phyloP scores from a whole-genome alignment of 2,329 filamentous ascomycete genomes.

The Ramularia collo-cygni region DNA sequence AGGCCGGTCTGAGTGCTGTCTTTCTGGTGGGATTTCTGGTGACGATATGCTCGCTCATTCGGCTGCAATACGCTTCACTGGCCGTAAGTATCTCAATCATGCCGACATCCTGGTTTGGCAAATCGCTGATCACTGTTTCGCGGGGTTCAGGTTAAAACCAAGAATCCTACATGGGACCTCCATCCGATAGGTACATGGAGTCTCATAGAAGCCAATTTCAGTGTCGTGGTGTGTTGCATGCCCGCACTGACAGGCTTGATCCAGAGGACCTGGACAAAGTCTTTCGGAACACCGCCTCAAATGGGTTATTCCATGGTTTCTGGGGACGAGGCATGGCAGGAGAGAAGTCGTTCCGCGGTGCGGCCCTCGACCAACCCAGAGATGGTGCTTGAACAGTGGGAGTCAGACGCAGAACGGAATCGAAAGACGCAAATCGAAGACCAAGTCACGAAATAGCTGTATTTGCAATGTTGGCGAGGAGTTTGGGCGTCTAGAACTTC shows the following conservation, averaged over 20 bases:
- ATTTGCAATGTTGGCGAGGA: too few relatives aligned
- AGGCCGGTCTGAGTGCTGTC: conserved; percentile 11
- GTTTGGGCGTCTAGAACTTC: not conserved
- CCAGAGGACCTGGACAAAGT: conserved; percentile 1
- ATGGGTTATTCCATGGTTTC: too few relatives aligned
- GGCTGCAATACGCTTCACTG: conserved; percentile 8
- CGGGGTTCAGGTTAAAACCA: not conserved
- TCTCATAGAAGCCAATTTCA: conserved; percentile 5
- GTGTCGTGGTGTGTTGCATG: conserved; percentile 1
- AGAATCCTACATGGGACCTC: conserved; percentile 6
- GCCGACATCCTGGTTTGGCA: too few relatives aligned
- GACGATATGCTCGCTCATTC: conserved; percentile 12
- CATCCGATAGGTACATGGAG: conserved; percentile 10
- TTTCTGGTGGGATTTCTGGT: conserved; percentile 15
- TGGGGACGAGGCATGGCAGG: too few relatives aligned
- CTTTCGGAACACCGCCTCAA: not conserved
- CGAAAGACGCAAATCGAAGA: too few relatives aligned
- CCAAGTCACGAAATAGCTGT: too few relatives aligned
- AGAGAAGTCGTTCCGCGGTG: too few relatives aligned
- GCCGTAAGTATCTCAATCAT: too few relatives aligned
- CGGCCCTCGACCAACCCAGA: too few relatives aligned
- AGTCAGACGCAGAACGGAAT: too few relatives aligned
- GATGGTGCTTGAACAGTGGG: too few relatives aligned
- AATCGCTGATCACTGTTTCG: too few relatives aligned
- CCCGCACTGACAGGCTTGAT: conserved; percentile 1